Percentiles rank a stretch among this genome's conserved stretches.
Evolutionary conservation across 148 eudicot genomes (phyloP).

Genomic region (Oxyria digyna): DNA sequence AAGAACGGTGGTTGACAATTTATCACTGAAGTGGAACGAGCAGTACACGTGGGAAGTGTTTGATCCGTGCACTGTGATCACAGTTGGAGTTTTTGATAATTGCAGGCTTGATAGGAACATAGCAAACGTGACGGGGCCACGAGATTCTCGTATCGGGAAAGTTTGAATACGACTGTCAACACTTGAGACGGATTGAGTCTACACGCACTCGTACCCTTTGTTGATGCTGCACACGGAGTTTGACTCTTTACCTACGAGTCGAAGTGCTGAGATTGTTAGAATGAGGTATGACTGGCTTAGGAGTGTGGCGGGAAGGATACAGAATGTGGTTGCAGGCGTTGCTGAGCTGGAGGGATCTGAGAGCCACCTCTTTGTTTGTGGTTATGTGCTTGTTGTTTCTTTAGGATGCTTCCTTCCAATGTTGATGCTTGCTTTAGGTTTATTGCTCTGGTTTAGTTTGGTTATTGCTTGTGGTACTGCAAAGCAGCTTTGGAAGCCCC

Average conservation of each 20-base stretch:
- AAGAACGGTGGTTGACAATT: no score
- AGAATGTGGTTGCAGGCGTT: slow-evolving; percentile 78
- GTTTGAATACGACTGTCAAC: slow-evolving; percentile 78
- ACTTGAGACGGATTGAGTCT: slow-evolving; percentile 67
- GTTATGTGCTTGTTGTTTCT: no score
- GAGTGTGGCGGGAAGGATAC: slow-evolving; percentile 88
- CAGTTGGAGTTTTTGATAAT: slow-evolving; percentile 81
- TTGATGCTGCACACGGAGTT: slow-evolving; percentile 77
- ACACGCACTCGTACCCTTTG: slow-evolving; percentile 83
- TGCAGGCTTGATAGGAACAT: slow-evolving; percentile 46
- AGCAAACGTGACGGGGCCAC: slow-evolving; percentile 12
- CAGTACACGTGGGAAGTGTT: no score
- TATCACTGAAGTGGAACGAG: no score
- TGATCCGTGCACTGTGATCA: no score
- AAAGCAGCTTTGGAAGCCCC: no score
- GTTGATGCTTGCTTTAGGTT: no score
- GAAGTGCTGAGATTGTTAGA: slow-evolving; percentile 46
- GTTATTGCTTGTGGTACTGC: no score
- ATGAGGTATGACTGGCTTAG: slow-evolving; percentile 80
- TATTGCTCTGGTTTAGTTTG: no score
- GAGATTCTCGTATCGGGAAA: slow-evolving; percentile 74
- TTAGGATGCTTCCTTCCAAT: no score
- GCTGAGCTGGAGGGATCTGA: no score
- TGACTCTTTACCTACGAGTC: slow-evolving; percentile 61
- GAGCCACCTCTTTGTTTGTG: no score